A percentile compares a stretch with the other conserved stretches of the same genome.
These are phyloP conservation scores for Discostella pseudostelligera DNA, from an alignment of 108 stramenopile species.

Conservation along the genomic window DNA sequence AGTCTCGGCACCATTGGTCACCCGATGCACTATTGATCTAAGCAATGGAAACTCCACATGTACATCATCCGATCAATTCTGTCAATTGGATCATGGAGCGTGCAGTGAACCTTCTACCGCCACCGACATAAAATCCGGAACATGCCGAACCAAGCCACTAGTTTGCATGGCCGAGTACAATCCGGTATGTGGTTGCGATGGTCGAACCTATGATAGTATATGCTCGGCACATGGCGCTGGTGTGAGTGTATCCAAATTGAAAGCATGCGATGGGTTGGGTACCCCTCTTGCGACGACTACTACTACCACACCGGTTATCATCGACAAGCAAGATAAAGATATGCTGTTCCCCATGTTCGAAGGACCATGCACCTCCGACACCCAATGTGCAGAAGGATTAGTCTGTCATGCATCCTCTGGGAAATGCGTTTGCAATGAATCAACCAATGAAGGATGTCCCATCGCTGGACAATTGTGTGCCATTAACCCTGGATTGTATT, in stretches of 20 bases:
- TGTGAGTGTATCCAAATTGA: neutral
- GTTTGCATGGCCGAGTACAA: neutral
- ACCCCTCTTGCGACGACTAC: neutral
- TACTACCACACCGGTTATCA: no score
- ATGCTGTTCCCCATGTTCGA: conserved; percentile 1
- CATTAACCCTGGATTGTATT: neutral
- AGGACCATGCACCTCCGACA: conserved; percentile 8
- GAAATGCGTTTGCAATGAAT: conserved; percentile 9
- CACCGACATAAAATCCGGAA: conserved; percentile 1
- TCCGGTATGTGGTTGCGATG: conserved; percentile 15
- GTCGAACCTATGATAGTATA: neutral
- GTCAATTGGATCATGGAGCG: neutral
- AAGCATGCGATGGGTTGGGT: conserved; percentile 1
- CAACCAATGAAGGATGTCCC: conserved; percentile 10
- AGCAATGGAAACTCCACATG: no score
- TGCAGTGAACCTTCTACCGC: neutral
- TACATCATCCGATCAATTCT: neutral
- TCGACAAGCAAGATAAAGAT: no score
- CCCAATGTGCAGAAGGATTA: conserved; percentile 6
- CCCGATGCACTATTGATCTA: no score
- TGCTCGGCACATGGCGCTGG: neutral
- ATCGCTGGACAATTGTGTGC: neutral
- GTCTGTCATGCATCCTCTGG: conserved; percentile 1
- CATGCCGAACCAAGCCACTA: neutral
- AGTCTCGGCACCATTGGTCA: no score